Conservation (phyloP, 1,284 basidiomycete species). For the Stereum hirsutum region DNA sequence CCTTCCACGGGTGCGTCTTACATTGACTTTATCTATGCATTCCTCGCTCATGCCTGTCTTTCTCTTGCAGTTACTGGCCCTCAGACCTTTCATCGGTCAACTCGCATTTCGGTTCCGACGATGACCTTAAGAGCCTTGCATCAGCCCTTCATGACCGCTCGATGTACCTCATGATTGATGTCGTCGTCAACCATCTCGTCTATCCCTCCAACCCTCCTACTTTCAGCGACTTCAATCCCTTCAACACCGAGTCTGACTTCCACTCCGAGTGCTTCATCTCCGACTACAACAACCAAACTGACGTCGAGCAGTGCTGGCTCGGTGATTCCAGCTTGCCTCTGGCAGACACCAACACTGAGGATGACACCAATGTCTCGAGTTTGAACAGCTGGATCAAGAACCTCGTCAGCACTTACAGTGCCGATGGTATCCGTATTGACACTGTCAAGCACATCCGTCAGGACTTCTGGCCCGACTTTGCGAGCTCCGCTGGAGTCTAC, state of each 20-base stretch:
- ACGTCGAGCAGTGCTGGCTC: constrained; percentile 73
- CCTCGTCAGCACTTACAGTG: constrained; percentile 54
- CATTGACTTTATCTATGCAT: neutral
- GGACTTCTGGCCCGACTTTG: constrained; percentile 67
- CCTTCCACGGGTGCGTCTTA: constrained; percentile 48
- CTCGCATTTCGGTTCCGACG: constrained; percentile 57
- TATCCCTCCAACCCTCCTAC: constrained; percentile 39
- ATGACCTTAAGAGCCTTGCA: constrained; percentile 63
- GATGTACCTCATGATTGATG: constrained; percentile 78
- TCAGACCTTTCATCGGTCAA: constrained; percentile 60
- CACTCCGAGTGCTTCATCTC: constrained; percentile 65
- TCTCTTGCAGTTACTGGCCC: constrained; percentile 41
- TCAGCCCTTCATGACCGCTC: constrained; percentile 59
- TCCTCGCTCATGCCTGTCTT: constrained; percentile 13
- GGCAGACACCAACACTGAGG: constrained; percentile 68
- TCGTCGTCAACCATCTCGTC: constrained; percentile 75
- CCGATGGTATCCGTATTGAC: constrained; percentile 76
- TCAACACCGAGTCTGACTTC: constrained; percentile 35
- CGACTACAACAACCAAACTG: constrained; percentile 41
- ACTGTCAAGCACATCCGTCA: constrained; percentile 54
- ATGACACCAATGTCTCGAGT: constrained; percentile 45
- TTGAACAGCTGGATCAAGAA: constrained; percentile 56
- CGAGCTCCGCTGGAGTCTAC: constrained; percentile 67
- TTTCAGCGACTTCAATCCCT: constrained; percentile 2
- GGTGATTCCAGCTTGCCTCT: constrained; percentile 62